Percentiles rank a stretch among this genome's conserved stretches.
phyloP scores from a whole-genome alignment of 106 monocot genomes.

The Dendrobium officinale region DNA sequence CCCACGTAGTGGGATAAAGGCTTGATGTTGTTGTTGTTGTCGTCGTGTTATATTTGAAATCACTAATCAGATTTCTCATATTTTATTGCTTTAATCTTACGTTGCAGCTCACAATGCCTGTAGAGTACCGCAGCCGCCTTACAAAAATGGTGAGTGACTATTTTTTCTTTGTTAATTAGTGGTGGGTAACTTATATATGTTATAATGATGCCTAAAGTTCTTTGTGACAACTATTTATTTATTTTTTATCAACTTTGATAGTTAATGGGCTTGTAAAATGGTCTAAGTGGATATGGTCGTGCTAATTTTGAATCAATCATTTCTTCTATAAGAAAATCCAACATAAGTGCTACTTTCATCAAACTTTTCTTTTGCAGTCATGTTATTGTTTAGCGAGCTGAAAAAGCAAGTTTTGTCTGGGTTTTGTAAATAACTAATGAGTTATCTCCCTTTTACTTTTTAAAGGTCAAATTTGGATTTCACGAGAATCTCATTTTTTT shows the following conservation, averaged over 20 bases:
- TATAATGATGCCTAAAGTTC: background rate
- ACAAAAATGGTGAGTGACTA: conserved; percentile 44
- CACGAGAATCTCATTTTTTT: background rate
- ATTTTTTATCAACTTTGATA: background rate
- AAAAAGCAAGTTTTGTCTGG: background rate
- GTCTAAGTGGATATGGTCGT: background rate
- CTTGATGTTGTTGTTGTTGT: no score
- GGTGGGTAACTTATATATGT: background rate
- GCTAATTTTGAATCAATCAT: background rate
- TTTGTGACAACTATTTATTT: background rate
- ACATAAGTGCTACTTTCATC: background rate
- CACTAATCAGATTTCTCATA: background rate
- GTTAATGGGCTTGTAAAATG: background rate
- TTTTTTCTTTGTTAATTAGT: background rate
- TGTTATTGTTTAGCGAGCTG: background rate
- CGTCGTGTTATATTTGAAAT: background rate
- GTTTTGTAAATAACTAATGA: background rate
- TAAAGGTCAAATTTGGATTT: background rate
- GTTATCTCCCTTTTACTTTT: background rate
- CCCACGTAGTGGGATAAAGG: no score
- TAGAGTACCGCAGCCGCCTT: background rate
- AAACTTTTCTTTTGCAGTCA: background rate
- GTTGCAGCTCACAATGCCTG: no score
- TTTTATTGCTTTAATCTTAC: background rate
- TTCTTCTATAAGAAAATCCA: background rate